Conservation (phyloP, 2,329 filamentous ascomycete genomes). For the Thelonectria rubi region DNA sequence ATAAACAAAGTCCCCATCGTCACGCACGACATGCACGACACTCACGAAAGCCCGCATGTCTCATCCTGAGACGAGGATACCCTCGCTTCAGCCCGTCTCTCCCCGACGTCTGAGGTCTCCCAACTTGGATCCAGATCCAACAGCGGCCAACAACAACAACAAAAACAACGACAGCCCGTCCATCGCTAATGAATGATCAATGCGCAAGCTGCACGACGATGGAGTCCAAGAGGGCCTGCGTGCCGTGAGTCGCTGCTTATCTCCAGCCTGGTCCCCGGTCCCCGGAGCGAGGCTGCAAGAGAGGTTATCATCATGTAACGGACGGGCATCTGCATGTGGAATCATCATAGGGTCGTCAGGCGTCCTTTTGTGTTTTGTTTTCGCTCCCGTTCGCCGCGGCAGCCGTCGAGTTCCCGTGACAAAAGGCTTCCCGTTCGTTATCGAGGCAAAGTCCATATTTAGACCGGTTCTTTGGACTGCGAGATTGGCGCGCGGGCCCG, state of each 20-base stretch:
- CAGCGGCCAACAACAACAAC: neutral
- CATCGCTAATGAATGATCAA: too few species aligned
- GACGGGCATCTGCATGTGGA: neutral
- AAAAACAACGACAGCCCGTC: constrained; percentile 5
- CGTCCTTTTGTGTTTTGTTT: constrained; percentile 2
- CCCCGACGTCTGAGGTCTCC: too few species aligned
- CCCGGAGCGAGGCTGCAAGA: neutral
- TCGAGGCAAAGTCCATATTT: neutral
- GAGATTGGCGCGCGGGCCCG: constrained; percentile 10
- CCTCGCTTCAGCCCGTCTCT: constrained; percentile 1
- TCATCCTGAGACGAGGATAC: constrained; percentile 19
- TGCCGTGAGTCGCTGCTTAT: neutral
- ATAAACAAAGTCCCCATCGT: constrained; percentile 1
- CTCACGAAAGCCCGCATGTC: constrained; percentile 7
- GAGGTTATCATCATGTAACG: constrained; percentile 1
- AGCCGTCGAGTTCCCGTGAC: neutral
- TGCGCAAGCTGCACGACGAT: constrained; percentile 17
- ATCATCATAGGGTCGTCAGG: neutral
- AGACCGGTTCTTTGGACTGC: neutral
- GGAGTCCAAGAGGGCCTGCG: constrained; percentile 5
- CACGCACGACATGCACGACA: neutral
- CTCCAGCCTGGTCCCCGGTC: neutral
- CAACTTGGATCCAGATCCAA: neutral
- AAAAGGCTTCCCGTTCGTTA: constrained; percentile 1
- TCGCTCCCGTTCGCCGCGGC: constrained; percentile 5